Base-by-base conservation (phyloP, 441 rosid genomes). In the Adansonia rubrostipa region DNA sequence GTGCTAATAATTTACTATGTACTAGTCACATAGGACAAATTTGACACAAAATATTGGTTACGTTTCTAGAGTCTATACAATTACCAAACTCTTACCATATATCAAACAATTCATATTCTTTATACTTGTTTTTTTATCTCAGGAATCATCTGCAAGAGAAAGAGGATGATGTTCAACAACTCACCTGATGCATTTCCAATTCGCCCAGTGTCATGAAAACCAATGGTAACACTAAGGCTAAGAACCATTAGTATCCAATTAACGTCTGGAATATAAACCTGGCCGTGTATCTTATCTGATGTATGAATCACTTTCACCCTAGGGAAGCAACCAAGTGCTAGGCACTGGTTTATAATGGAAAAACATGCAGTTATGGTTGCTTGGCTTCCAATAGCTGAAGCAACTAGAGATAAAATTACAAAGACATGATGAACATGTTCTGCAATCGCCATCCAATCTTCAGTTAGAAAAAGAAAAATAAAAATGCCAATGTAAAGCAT, bases 331-430 rank as follows among this genome's bases (percentile, higher is more conserved):
- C 85, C 77, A 63, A 90, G 91, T 8, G 93, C 88, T 14, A 83
- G 83, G 86, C 93, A 88, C 83, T 92, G 94, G 62, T 87, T 92
- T 75, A 92, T 87, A 75, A 89, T 92, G 66, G 96, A 92, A 85
- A 92, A 92, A 69, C 88, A 83, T 3, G 92, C 92, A 1, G 94
- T 89, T 77, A 92, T 89, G 64, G 90, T 84, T 48, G 96, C 94
- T 82, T 92, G 96, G 87, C 96, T 92, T 79, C 96, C 94, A 0
- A 86, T 86, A 0, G 82, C 92, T 1, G 94, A 86, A 22, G 92
- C 89, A 47, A 92, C 81, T 53, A 92, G 87, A 3, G 96, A 86
- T 40, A 90, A 65, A 48, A 80, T 53, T 62, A 80, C 76, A 62
- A 85, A 90, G 64, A 83, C 78, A 56, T 89, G 88, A 19, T 86